Percentiles rank a stretch among this genome's conserved stretches.
phyloP scores from a whole-genome alignment of 352 stramenopile genomes.

The Phytopythium helicoides region DNA sequence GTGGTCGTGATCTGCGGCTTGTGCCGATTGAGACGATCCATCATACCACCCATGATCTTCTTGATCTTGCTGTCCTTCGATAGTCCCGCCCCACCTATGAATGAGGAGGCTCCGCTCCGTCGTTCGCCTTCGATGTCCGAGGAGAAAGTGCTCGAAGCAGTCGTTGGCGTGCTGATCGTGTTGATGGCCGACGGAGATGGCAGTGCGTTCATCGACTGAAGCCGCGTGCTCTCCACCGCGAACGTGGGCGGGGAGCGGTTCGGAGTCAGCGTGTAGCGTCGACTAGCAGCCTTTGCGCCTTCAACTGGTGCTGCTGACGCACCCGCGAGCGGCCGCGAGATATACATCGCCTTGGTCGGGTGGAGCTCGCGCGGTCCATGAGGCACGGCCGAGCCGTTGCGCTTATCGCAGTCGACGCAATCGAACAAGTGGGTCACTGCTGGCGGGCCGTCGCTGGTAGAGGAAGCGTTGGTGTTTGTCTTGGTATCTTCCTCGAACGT shows the following conservation, averaged over 20 bases:
- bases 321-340: slow-evolving; percentile 45
- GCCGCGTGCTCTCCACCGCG: slow-evolving; percentile 26
- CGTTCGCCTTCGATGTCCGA: slow-evolving; percentile 17
- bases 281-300: slow-evolving; percentile 8
- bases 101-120: slow-evolving; percentile 16
- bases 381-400: slow-evolving; percentile 26
- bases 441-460: slow-evolving; percentile 10
- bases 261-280: slow-evolving; percentile 34
- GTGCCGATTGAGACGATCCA: slow-evolving; percentile 66
- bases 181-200: slow-evolving; percentile 26
- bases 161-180: slow-evolving; percentile 17
- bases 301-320: slow-evolving; percentile 11
- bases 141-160: slow-evolving; percentile 17
- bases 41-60: slow-evolving; percentile 74
- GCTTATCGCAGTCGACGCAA: slow-evolving; percentile 49
- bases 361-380: slow-evolving; percentile 66
- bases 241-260: slow-evolving; percentile 28
- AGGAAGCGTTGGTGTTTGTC: not conserved
- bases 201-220: slow-evolving; percentile 30
- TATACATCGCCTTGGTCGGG: slow-evolving; percentile 62
- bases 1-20: slow-evolving; percentile 39
- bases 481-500: not conserved
- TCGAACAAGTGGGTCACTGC: slow-evolving; percentile 56
- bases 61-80: slow-evolving; percentile 71
- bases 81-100: slow-evolving; percentile 11